Evolutionary conservation across 257 asterid genomes (phyloP).

Genomic region (Primulina eburnea): DNA sequence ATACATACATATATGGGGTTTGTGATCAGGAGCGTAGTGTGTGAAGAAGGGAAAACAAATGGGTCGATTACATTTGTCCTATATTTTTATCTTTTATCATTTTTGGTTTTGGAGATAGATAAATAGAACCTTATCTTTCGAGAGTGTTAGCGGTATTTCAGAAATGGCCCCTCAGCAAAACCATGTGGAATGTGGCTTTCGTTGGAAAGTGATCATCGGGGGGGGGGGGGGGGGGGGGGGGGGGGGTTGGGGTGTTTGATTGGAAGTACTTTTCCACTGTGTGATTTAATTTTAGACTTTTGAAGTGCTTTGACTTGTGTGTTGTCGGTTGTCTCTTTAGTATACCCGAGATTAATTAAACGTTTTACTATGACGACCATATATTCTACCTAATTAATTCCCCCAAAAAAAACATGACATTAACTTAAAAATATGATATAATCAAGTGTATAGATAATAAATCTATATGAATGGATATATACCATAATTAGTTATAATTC

Average conservation of each 20-base stretch:
- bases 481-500: no score
- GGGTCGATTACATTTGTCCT: conserved; percentile 4
- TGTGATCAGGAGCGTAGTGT: neutral
- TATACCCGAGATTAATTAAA: conserved; percentile 12
- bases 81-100: neutral
- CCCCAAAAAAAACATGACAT: neutral
- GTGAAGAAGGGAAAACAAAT: neutral
- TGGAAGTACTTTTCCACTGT: conserved; percentile 16
- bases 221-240: conserved; percentile 23
- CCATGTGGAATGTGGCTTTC: conserved; percentile 50
- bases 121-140: conserved; percentile 24
- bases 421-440: neutral
- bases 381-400: neutral
- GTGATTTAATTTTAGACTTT: conserved; percentile 18
- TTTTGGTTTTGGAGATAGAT: conserved; percentile 28
- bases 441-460: no score
- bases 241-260: no score
- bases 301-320: conserved; percentile 32
- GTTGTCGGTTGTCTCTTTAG: conserved; percentile 21
- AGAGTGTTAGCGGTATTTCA: conserved; percentile 45
- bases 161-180: conserved; percentile 48
- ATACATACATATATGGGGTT: neutral
- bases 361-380: conserved; percentile 8
- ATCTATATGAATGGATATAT: no score
- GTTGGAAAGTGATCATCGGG: conserved; percentile 31